Base-by-base conservation (phyloP, 1,284 basidiomycete genomes). In the Mixia osmundae region DNA sequence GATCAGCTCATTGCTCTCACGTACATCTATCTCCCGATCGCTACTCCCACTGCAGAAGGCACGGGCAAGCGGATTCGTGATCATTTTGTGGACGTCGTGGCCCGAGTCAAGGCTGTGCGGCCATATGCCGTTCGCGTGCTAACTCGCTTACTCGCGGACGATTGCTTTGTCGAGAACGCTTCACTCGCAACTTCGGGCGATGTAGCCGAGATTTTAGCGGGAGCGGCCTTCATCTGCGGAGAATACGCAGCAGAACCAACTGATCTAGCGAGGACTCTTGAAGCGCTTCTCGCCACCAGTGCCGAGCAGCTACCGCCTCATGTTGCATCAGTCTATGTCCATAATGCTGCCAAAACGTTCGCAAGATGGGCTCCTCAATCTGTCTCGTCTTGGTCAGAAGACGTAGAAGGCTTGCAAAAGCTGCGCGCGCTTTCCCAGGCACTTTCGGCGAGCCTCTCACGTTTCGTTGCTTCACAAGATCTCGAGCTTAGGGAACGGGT, bases 221-320 rank as follows among this genome's bases (percentile, higher is more conserved):
- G 85, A 2, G 83, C 82, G 4, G 80, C 82, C 1, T 94, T 79
- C 76, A 77, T 94, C 44, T 82, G 78, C 47, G 87, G 87, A 19
- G 91, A 97, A 56, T 85, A 83, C 54, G 72, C 31, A 6, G 24
- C 12, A 14, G 35, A 28, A 8, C 7, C 6, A 14, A 16, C 12
- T 5, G 25, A 33, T n/a, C 24, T 18, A 26, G 20, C 11, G 26
- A 31, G 6, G n/a, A 24, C 29, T 4, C 28, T 36, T n/a, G 25
- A 34, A 16, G 28, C n/a, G 19, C n/a, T 37, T 14, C 15, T 10
- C 36, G 15, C 21, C 11, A 15, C 21, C 5, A 9, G n/a, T 14
- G 29, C 15, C 30, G 23, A 37, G 19, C 36, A n/a, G n/a, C n/a
- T n/a, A n/a, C n/a, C n/a, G n/a, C n/a, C n/a, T n/a, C n/a, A n/a